Conservation (phyloP, 1,284 basidiomycete genomes). For the Porodaedalea pini region DNA sequence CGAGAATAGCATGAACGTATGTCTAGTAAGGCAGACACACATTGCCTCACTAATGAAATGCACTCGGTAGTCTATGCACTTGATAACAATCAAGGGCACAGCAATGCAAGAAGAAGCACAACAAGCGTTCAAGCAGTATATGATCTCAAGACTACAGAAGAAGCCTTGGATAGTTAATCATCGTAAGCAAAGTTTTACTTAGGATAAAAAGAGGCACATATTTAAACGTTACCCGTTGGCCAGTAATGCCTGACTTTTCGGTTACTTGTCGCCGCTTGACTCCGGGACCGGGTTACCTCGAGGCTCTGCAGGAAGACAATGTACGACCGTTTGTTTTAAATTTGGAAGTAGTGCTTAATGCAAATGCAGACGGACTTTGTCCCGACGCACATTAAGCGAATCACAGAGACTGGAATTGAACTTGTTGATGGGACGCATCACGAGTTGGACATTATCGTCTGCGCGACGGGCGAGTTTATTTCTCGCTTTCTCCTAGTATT, state of each 20-base stretch:
- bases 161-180: conserved; percentile 58
- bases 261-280: conserved; percentile 57
- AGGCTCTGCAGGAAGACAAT: conserved; percentile 57
- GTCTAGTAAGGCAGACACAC: background rate
- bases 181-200: conserved; percentile 32
- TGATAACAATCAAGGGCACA: conserved; percentile 41
- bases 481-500: background rate
- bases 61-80: conserved; percentile 39
- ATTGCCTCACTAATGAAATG: background rate
- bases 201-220: background rate
- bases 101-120: conserved; percentile 39
- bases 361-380: conserved; percentile 50
- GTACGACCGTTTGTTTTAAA: conserved; percentile 31
- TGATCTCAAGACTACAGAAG: conserved; percentile 48
- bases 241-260: conserved; percentile 57
- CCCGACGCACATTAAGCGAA: conserved; percentile 43
- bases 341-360: background rate
- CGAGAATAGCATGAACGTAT: conserved; percentile 50
- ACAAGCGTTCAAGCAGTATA: conserved; percentile 41
- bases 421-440: conserved; percentile 49
- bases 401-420: conserved; percentile 55
- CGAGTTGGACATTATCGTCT: conserved; percentile 56
- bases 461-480: conserved; percentile 44
- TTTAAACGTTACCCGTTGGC: background rate
- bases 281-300: conserved; percentile 62